Base-by-base conservation (phyloP, 257 asterid species). In the Penstemon newberryi region DNA sequence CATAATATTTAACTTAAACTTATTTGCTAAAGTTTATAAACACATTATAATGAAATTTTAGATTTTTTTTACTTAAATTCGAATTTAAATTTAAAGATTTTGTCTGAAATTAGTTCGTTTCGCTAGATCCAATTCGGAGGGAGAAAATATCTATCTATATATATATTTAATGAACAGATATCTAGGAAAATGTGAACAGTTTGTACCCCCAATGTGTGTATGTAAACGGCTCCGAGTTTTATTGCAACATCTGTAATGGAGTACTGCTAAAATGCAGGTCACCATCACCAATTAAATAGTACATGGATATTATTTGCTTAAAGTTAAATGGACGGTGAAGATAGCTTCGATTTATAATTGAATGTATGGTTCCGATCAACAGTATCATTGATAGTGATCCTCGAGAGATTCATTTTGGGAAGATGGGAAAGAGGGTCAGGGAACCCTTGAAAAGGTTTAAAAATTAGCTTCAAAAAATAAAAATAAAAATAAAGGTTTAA, bases 361-460 rank as follows among this genome's bases (percentile, higher is more conserved):
- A 37, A 40, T 40, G 55, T 55, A 74, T 39, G 70, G 78, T 68
- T 62, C 55, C 13, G 74, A 67, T 74, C 72, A 72, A 63, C 66
- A 39, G 46, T 53, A 9, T 7, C 7, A 52, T 6, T 4, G 46
- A 67, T 8, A 13, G 56, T 45, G 4, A 40, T 55, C 5, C 38
- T 55, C 25, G 33, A 4, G 25, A 53, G 6, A 5, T 55, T 55
- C 33, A 55, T 15, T 46, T 55, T 49, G 54, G 54, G 54, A 6
- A 49, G n/a, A 49, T 49, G 54, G 54, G 54, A 49, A 49, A 49
- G 33, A 25, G 33, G 33, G 33, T 25, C 33, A 25, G 33, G 33
- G 33, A 25, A 25, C 33, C 33, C 33, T 25, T 25, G 33, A 25
- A 25, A 25, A 25, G 33, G 33, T 25, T 25, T 25, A 25, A 25